These are phyloP conservation scores for Astrocystis sublimbata DNA, from an alignment of 495 filamentous ascomycete species.

Conservation along the genomic window DNA sequence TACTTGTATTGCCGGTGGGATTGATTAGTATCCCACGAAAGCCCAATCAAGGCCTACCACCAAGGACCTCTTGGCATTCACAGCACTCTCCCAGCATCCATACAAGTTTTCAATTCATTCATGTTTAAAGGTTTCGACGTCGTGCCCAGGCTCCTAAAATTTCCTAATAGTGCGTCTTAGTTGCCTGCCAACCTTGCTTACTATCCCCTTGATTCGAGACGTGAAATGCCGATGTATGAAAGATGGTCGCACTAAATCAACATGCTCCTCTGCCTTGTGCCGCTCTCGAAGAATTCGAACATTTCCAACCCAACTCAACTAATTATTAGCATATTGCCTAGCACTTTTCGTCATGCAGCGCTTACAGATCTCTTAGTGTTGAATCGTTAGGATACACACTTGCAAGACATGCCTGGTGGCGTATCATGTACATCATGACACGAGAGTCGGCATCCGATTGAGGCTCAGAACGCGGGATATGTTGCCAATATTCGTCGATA, in stretches of 20 bases:
- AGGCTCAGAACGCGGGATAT: constrained; percentile 27
- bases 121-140: no score
- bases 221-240: not conserved
- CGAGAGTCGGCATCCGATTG: constrained; percentile 34
- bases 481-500: constrained; percentile 26
- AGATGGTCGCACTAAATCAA: not conserved
- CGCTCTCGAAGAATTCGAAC: not conserved
- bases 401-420: constrained; percentile 13
- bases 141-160: no score
- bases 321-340: not conserved
- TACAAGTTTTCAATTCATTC: no score
- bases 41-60: no score
- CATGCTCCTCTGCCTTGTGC: not conserved
- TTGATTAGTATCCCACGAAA: no score
- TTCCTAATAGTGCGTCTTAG: no score
- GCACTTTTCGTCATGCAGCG: not conserved
- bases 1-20: no score
- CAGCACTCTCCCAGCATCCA: no score
- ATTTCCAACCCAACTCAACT: not conserved
- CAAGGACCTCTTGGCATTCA: no score
- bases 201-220: not conserved
- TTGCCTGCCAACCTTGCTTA: no score
- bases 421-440: constrained; percentile 32
- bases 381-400: not conserved
- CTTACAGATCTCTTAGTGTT: not conserved